These are phyloP conservation scores for Boletus semigastroideus DNA, from an alignment of 1,284 basidiomycete genomes.

Conservation along the genomic window DNA sequence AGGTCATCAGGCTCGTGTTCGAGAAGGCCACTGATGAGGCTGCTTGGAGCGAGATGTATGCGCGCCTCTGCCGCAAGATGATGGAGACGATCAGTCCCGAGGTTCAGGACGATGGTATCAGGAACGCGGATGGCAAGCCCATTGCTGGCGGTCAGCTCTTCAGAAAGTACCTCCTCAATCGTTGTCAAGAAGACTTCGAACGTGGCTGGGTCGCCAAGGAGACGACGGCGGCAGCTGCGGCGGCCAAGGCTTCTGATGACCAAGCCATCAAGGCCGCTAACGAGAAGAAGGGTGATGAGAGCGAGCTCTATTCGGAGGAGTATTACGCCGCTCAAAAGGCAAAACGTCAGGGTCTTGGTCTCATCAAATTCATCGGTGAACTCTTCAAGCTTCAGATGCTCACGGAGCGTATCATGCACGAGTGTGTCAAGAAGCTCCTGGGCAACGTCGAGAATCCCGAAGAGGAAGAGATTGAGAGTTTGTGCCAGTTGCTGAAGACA, in stretches of 20 bases:
- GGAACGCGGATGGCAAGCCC: conserved; percentile 75
- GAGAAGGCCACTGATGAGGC: conserved; percentile 98
- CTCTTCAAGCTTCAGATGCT: conserved; percentile 97
- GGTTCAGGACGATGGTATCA: conserved; percentile 86
- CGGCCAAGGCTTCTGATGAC: conserved; percentile 57
- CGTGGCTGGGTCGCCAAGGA: conserved; percentile 81
- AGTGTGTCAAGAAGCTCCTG: conserved; percentile 93
- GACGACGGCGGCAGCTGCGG: conserved; percentile 58
- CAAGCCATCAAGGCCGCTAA: conserved; percentile 60
- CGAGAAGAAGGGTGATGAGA: conserved; percentile 55
- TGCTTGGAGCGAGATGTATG: conserved; percentile 96
- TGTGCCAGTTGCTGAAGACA: conserved; percentile 90
- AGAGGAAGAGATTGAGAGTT: conserved; percentile 96
- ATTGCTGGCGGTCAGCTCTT: conserved; percentile 91
- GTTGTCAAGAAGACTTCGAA: conserved; percentile 96
- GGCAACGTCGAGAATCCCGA: conserved; percentile 92
- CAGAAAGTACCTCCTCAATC: conserved; percentile 90
- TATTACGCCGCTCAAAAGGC: conserved; percentile 97
- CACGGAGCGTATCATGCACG: conserved; percentile 93
- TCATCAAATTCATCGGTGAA: conserved; percentile 98
- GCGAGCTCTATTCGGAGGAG: conserved; percentile 88
- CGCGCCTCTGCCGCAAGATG: conserved; percentile 91
- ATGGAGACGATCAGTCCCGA: conserved; percentile 85
- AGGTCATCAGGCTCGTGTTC: conserved; percentile 95
- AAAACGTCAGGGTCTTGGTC: conserved; percentile 94